phyloP scores from a whole-genome alignment of 768 basidiomycete genomes.

The Lyophyllum semitale region DNA sequence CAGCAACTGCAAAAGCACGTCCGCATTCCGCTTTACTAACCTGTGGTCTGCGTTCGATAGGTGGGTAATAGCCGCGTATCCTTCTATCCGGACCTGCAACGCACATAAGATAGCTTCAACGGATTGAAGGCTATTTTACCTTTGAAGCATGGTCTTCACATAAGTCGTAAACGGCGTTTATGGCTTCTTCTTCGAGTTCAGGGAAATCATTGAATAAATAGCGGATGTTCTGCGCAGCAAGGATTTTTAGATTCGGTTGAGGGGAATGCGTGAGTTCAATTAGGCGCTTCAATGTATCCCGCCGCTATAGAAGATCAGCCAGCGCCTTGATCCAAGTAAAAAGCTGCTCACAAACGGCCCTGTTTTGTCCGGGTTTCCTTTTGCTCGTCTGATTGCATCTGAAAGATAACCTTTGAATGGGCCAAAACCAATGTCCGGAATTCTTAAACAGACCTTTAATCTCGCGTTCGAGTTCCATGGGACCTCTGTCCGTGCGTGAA shows the following conservation, averaged over 20 bases:
- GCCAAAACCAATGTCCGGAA: background rate
- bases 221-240: slow-evolving; percentile 60
- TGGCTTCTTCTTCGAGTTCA: slow-evolving; percentile 72
- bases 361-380: slow-evolving; percentile 36
- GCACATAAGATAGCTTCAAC: slow-evolving; percentile 4
- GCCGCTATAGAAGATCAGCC: slow-evolving; percentile 40
- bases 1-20: slow-evolving; percentile 73
- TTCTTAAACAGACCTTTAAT: slow-evolving; percentile 25
- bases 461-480: slow-evolving; percentile 39
- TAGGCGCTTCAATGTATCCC: slow-evolving; percentile 51
- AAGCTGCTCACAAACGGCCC: slow-evolving; percentile 37
- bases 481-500: slow-evolving; percentile 24
- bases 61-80: slow-evolving; percentile 60
- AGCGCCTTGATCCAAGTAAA: background rate
- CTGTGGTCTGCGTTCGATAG: slow-evolving; percentile 48
- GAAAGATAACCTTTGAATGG: background rate
- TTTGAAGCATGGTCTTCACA: slow-evolving; percentile 67
- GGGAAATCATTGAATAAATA: slow-evolving; percentile 66
- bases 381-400: slow-evolving; percentile 48
- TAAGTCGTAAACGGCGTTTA: slow-evolving; percentile 77
- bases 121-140: slow-evolving; percentile 32
- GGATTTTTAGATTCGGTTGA: slow-evolving; percentile 48
- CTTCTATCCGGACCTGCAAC: slow-evolving; percentile 65
- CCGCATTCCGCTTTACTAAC: slow-evolving; percentile 71
- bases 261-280: slow-evolving; percentile 55